Evolutionary conservation across 2,329 filamentous ascomycete genomes (phyloP).

Genomic region (Colletotrichum sp.): DNA sequence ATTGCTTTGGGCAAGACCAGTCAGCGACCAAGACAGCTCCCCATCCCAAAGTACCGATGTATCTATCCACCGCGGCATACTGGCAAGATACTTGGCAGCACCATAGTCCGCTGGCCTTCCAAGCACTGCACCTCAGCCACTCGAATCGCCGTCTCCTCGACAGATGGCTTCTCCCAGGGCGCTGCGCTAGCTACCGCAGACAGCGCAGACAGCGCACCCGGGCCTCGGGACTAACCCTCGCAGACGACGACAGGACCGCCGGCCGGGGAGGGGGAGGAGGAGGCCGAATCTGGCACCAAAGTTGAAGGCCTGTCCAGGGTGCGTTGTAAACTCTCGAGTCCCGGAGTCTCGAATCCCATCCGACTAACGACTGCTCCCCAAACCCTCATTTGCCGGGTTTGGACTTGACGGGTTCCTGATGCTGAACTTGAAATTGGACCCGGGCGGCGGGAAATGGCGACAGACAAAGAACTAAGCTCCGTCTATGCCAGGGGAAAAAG

Average conservation of each 20-base stretch:
- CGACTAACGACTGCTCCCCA: neutral
- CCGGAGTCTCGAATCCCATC: neutral
- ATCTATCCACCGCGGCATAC: neutral
- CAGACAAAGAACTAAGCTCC: neutral
- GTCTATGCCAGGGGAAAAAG: neutral
- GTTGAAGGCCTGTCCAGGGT: constrained; percentile 9
- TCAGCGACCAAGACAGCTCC: neutral
- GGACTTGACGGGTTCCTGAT: neutral
- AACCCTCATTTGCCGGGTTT: constrained; percentile 6
- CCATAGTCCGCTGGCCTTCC: neutral
- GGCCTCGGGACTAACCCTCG: neutral
- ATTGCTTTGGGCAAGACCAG: neutral
- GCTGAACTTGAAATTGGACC: constrained; percentile 3
- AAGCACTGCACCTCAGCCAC: neutral
- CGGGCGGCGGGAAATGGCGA: neutral
- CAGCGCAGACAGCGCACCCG: neutral
- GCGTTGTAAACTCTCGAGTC: neutral
- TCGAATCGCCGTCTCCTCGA: neutral
- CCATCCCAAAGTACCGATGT: neutral
- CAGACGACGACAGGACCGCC: neutral
- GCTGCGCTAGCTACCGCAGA: neutral
- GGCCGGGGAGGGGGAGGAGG: neutral
- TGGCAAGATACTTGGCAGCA: neutral
- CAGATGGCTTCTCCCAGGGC: neutral
- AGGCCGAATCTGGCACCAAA: constrained; percentile 9